These are phyloP conservation scores for Aspergillus olivimuriae DNA, from an alignment of 495 filamentous ascomycete species.

Conservation along the genomic window DNA sequence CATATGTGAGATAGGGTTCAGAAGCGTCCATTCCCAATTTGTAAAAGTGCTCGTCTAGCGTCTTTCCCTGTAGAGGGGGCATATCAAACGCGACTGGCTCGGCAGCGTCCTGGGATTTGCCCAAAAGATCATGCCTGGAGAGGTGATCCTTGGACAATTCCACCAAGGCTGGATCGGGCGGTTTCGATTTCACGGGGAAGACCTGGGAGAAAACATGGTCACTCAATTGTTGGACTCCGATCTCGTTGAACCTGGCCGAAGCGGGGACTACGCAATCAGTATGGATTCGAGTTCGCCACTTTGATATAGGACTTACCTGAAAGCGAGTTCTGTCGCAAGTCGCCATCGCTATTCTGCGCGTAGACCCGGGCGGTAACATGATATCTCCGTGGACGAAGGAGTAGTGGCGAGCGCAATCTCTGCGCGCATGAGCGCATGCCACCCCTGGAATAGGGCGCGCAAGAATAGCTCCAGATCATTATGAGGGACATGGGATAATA, in stretches of 20 bases:
- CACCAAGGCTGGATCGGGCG: constrained; percentile 63
- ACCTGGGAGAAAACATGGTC: constrained; percentile 74
- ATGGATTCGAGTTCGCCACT: constrained; percentile 3
- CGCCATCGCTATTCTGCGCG: constrained; percentile 20
- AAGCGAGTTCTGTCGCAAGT: constrained; percentile 18
- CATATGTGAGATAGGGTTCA: constrained; percentile 74
- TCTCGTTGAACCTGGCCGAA: constrained; percentile 72
- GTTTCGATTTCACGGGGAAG: constrained; percentile 55
- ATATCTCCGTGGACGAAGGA: constrained; percentile 11
- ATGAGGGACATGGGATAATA: not conserved
- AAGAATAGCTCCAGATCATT: constrained; percentile 26
- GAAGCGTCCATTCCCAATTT: constrained; percentile 82
- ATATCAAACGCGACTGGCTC: constrained; percentile 81
- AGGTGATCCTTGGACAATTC: constrained; percentile 77
- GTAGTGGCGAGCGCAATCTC: constrained; percentile 19
- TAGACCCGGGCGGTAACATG: constrained; percentile 21
- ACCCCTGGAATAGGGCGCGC: constrained; percentile 32
- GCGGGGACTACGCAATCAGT: constrained; percentile 45
- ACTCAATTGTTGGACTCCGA: constrained; percentile 91
- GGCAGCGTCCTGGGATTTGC: constrained; percentile 73
- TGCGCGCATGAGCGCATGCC: constrained; percentile 22
- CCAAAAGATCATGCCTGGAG: constrained; percentile 77
- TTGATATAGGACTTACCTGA: constrained; percentile 26
- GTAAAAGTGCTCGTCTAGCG: constrained; percentile 92
- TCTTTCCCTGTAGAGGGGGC: constrained; percentile 67